Percentiles rank a stretch among this genome's conserved stretches.
Conservation (phyloP, 225 moss, liverwort and hornwort species). For the Takakia lepidozioides region DNA sequence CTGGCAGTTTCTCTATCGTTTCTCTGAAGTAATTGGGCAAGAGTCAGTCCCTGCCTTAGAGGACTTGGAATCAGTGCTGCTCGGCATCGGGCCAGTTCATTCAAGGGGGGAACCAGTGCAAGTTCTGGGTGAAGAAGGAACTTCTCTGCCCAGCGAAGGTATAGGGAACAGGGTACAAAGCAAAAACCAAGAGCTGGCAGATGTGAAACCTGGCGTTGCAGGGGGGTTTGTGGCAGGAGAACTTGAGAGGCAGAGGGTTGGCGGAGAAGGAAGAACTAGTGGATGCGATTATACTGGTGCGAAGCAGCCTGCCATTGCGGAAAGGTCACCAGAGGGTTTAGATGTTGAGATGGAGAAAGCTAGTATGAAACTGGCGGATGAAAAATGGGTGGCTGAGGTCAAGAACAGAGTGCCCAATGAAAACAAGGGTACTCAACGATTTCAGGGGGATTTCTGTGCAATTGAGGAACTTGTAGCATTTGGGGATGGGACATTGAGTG, state of each 20-base stretch:
- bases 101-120: not conserved
- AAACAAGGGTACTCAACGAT: conserved; percentile 6
- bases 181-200: conserved; percentile 5
- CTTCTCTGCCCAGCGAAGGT: too few relatives aligned
- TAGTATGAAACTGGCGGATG: conserved; percentile 10
- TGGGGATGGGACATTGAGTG: conserved; percentile 37
- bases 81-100: conserved; percentile 35
- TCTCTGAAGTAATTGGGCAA: conserved; percentile 67
- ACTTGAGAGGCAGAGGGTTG: conserved; percentile 9
- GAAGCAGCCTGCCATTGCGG: not conserved
- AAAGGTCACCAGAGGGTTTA: conserved; percentile 16
- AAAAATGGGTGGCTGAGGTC: conserved; percentile 3
- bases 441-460: conserved; percentile 1
- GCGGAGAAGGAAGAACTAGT: conserved; percentile 11
- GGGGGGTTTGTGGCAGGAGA: conserved; percentile 5
- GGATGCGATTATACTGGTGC: conserved; percentile 4
- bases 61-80: conserved; percentile 75
- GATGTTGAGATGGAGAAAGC: conserved; percentile 9
- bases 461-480: conserved; percentile 29
- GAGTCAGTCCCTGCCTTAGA: conserved; percentile 52
- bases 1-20: conserved; percentile 95
- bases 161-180: not conserved
- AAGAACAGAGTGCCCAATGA: conserved; percentile 10
- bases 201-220: conserved; percentile 10
- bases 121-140: too few relatives aligned